phyloP scores from a whole-genome alignment of 1,284 basidiomycete genomes.

The Cystobasidium sp. region DNA sequence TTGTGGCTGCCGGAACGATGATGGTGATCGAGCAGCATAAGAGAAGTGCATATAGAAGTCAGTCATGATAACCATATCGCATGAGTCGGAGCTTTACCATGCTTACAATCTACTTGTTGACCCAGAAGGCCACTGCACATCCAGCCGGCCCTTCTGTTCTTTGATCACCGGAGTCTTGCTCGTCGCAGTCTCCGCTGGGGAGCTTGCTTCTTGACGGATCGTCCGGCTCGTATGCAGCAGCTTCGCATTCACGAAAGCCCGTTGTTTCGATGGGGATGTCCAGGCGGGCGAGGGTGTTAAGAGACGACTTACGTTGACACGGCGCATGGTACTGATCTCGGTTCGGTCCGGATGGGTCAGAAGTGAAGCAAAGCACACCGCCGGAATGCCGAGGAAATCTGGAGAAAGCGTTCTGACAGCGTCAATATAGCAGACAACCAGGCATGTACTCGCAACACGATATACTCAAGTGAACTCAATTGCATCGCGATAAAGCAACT shows the following conservation, averaged over 20 bases:
- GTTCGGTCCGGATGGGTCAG: background rate
- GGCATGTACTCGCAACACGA: background rate
- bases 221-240: background rate
- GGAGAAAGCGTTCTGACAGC: too few relatives aligned
- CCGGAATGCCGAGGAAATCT: too few relatives aligned
- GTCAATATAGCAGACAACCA: too few relatives aligned
- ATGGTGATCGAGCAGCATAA: slow-evolving; percentile 20
- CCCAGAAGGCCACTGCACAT: slow-evolving; percentile 24
- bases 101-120: slow-evolving; percentile 28
- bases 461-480: background rate
- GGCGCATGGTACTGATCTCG: background rate
- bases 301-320: background rate
- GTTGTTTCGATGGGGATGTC: slow-evolving; percentile 2
- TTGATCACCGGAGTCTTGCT: slow-evolving; percentile 11
- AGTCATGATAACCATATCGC: background rate
- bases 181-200: background rate
- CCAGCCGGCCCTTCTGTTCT: slow-evolving; percentile 18
- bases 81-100: background rate
- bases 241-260: background rate
- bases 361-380: background rate
- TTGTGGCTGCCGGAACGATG: slow-evolving; percentile 63
- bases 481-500: background rate
- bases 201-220: slow-evolving; percentile 5
- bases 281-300: background rate
- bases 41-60: background rate